Conservation (phyloP, 441 rosid genomes). For the Rhodomyrtus psidioides region DNA sequence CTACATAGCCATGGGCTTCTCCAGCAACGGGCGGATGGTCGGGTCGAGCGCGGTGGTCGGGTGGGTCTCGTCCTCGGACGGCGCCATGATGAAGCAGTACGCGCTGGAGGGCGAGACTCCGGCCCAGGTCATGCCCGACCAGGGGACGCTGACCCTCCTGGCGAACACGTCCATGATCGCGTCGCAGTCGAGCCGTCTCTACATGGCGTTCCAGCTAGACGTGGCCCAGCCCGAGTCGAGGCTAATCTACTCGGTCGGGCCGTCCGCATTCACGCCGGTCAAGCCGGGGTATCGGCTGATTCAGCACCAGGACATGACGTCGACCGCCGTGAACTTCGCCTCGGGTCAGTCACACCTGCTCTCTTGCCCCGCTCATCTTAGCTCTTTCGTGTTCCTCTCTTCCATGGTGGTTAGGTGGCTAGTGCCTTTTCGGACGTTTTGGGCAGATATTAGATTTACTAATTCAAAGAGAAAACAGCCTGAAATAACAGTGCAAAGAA, state of each 20-base stretch:
- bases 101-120: slow-evolving; percentile 33
- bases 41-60: slow-evolving; percentile 82
- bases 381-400: not conserved
- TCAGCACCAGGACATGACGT: slow-evolving; percentile 37
- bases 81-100: slow-evolving; percentile 32
- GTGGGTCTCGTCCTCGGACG: slow-evolving; percentile 46
- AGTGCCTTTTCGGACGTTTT: not conserved
- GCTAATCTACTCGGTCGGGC: slow-evolving; percentile 60
- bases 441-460: not conserved
- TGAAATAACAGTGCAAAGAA: too few relatives aligned
- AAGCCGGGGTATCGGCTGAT: slow-evolving; percentile 29
- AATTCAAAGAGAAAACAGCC: too few relatives aligned
- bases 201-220: slow-evolving; percentile 57
- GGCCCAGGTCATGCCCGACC: slow-evolving; percentile 35
- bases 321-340: slow-evolving; percentile 43
- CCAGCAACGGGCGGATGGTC: slow-evolving; percentile 44
- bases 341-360: slow-evolving; percentile 35
- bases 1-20: slow-evolving; percentile 68
- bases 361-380: not conserved
- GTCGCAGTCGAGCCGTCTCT: slow-evolving; percentile 38
- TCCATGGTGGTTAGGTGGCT: not conserved
- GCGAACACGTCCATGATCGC: slow-evolving; percentile 23
- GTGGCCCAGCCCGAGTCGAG: slow-evolving; percentile 12
- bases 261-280: slow-evolving; percentile 29
- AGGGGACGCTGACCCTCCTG: slow-evolving; percentile 35